These are phyloP conservation scores for Psilocybe subaeruginosa DNA, from an alignment of 768 basidiomycete genomes.

Conservation along the genomic window DNA sequence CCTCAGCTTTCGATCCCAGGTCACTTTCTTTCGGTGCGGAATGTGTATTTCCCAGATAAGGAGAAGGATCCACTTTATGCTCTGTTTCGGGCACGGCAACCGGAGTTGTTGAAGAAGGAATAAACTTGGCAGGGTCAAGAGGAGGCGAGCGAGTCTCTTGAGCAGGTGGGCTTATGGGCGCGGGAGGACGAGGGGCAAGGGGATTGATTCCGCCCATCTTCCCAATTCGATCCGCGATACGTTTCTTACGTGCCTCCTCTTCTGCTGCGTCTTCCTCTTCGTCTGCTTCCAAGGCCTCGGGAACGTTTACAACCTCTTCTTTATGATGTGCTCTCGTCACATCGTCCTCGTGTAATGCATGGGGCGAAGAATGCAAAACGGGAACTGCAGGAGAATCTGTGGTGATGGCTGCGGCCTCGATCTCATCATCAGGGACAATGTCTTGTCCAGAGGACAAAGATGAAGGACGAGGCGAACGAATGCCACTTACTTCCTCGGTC, in stretches of 20 bases:
- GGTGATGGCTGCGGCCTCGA: neutral
- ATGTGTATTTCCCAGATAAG: neutral
- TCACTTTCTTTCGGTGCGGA: constrained; percentile 2
- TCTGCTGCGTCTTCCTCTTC: constrained; percentile 13
- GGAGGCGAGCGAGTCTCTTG: constrained; percentile 17
- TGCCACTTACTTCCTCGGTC: neutral
- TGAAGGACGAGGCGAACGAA: constrained; percentile 1
- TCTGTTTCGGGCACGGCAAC: neutral
- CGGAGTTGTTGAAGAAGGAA: neutral
- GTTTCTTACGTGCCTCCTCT: constrained; percentile 52
- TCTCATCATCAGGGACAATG: neutral
- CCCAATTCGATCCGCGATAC: constrained; percentile 65
- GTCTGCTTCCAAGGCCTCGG: neutral
- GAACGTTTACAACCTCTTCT: neutral
- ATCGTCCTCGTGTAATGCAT: neutral
- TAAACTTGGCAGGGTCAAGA: neutral
- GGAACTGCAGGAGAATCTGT: neutral
- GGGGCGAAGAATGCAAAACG: neutral
- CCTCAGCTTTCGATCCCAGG: constrained; percentile 16
- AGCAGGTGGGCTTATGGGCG: constrained; percentile 17
- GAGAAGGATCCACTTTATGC: neutral
- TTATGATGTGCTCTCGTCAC: neutral
- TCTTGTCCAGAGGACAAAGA: neutral
- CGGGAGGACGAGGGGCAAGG: constrained; percentile 39
- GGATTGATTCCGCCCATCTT: constrained; percentile 75